Conservation (phyloP, 208 protist genomes). For the Crithidia fasciculata region DNA sequence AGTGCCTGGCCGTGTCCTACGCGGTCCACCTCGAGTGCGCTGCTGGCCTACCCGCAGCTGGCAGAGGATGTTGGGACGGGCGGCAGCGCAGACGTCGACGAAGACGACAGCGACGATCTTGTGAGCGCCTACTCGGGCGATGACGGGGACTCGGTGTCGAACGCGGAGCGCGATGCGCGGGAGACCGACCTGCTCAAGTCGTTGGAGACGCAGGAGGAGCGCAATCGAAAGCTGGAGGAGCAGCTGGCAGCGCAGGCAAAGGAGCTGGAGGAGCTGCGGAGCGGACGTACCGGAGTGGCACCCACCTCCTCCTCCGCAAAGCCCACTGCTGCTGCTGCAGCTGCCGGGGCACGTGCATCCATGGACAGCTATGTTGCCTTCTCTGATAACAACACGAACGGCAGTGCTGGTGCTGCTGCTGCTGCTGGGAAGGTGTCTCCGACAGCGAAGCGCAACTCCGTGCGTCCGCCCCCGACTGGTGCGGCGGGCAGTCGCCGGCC, state of each 20-base stretch:
- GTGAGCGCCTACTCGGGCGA: conserved; percentile 37
- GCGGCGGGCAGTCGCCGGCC: background rate
- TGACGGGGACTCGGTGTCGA: conserved; percentile 32
- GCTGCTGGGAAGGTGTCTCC: background rate
- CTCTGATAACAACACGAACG: background rate
- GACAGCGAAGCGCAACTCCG: conserved; percentile 15
- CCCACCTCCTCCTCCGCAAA: background rate
- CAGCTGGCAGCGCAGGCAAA: conserved; percentile 56
- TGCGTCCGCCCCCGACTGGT: conserved; percentile 5
- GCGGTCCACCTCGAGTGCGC: conserved; percentile 58
- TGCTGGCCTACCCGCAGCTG: conserved; percentile 70
- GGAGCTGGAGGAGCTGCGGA: conserved; percentile 50
- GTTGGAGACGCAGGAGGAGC: conserved; percentile 56
- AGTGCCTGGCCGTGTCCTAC: conserved; percentile 75
- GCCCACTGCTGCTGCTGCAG: background rate
- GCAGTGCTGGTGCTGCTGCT: background rate
- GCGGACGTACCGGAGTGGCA: background rate
- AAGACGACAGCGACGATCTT: conserved; percentile 43
- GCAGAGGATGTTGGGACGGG: conserved; percentile 60
- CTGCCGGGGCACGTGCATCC: background rate
- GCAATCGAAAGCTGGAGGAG: conserved; percentile 54
- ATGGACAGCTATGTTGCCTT: conserved; percentile 17
- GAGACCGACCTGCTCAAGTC: conserved; percentile 54
- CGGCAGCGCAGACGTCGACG: conserved; percentile 48
- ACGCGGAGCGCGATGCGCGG: conserved; percentile 30